phyloP scores from a whole-genome alignment of 768 basidiomycete genomes.

The Podaxis mareebaensis region DNA sequence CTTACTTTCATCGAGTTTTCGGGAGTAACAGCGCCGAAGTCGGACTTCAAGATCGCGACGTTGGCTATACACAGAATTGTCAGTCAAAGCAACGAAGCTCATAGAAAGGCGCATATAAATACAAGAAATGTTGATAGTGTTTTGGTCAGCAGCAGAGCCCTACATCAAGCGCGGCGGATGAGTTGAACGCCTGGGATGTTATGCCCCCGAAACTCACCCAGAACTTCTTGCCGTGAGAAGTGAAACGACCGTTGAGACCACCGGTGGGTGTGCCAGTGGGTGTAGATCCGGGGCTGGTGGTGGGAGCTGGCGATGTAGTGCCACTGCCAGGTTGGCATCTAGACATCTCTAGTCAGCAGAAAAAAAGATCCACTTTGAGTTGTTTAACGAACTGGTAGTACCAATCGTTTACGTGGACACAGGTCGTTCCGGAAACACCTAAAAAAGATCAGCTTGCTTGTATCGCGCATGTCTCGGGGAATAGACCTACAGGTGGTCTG shows the following conservation, averaged over 20 bases:
- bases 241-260: constrained; percentile 26
- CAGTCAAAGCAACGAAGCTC: background rate
- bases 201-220: constrained; percentile 20
- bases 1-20: constrained; percentile 43
- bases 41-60: constrained; percentile 29
- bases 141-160: constrained; percentile 30
- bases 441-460: background rate
- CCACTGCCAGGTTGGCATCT: constrained; percentile 22
- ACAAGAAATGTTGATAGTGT: constrained; percentile 30
- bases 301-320: constrained; percentile 4
- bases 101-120: background rate
- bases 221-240: constrained; percentile 32
- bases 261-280: constrained; percentile 18
- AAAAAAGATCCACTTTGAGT: background rate
- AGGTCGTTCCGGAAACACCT: constrained; percentile 35
- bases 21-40: constrained; percentile 41
- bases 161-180: constrained; percentile 10
- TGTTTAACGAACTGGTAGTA: constrained; percentile 26
- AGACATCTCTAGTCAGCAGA: background rate
- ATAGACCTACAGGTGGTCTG: constrained; percentile 27
- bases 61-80: constrained; percentile 24
- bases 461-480: too few relatives aligned
- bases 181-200: background rate
- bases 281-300: constrained; percentile 1
- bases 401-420: constrained; percentile 29